Evolutionary conservation across 106 monocot genomes (phyloP), one percentile per base, ranked within the genome.

Genomic region (Allium cepa): DNA sequence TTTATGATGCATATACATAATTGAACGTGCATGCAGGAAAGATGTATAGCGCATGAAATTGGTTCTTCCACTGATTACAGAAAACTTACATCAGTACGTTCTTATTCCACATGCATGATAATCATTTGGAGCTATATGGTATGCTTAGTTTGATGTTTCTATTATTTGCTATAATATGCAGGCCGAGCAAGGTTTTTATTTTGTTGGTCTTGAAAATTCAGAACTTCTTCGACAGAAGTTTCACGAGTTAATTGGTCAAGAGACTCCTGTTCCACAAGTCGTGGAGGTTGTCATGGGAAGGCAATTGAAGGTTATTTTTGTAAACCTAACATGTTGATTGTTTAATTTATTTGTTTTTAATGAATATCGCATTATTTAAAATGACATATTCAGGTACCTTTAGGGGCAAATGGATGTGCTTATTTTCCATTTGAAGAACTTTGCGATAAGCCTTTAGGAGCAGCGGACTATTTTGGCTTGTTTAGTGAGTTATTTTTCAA

Each of bases 241-340:
- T 49, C 71, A 75, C 26, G 68, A 78, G 64, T 81, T 99, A 77
- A 75, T 89, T 82, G 93, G 92, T 56, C 50, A 83, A 16, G 79
- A 82, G 9, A 74, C 64, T 73, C 79, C 89, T 46, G 50, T 53
- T 45, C 82, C 84, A 12, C 87, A 90, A 73, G 77, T 79, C 55
- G 97, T 93, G 11, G 92, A 99, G 83, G 92, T 99, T 53, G 84
- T 90, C 17, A 99, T 99, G 97, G 97, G 97, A 68, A 78, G 92
- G 47, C 49, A 85, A 60, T 75, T 99, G 72, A 84, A 93, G 89
- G 97, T 93, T 64, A 59, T 26, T 14, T 52, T 76, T 4, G 36
- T 36, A 36, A 36, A 36, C 36, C 36, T 36, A 36, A 36, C 36
- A 5, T 36, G 36, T 36, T 36, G 3, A 36, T 5, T 36, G 1